A percentile compares a stretch with the other conserved stretches of the same genome.
Conservation (phyloP, 2,329 filamentous ascomycete genomes). For the Nannizziopsis arthrosporioides region DNA sequence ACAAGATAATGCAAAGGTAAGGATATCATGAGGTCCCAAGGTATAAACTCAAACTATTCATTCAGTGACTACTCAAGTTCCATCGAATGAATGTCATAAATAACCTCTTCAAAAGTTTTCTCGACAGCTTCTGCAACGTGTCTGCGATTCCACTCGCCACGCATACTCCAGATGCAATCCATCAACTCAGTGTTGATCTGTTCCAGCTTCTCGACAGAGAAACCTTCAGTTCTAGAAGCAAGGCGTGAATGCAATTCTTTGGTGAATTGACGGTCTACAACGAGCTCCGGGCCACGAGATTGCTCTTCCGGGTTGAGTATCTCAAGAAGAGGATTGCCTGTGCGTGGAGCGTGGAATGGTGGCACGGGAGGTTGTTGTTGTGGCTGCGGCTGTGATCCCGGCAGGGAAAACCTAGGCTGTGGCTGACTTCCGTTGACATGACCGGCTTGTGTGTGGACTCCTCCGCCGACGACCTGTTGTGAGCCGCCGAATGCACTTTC, state of each 20-base stretch:
- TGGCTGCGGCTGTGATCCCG: conserved; percentile 22
- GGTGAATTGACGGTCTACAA: conserved; percentile 42
- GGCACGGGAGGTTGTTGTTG: conserved; percentile 29
- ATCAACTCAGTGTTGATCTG: conserved; percentile 85
- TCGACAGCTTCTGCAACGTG: conserved; percentile 54
- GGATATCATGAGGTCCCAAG: too few species aligned
- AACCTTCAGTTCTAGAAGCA: conserved; percentile 57
- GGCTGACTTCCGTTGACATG: conserved; percentile 28
- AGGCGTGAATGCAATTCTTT: conserved; percentile 51
- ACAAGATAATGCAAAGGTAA: too few species aligned
- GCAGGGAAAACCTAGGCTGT: conserved; percentile 23
- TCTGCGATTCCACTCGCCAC: conserved; percentile 73
- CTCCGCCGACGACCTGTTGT: conserved; percentile 19
- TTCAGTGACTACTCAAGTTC: too few species aligned
- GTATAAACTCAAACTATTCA: too few species aligned
- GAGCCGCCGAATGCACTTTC: conserved; percentile 25
- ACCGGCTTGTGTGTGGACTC: conserved; percentile 24
- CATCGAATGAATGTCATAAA: conserved; percentile 40
- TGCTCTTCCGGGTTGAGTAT: conserved; percentile 10
- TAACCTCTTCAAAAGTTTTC: conserved; percentile 60
- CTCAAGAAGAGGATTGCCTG: conserved; percentile 17
- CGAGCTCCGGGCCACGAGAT: conserved; percentile 11
- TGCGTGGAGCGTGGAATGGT: conserved; percentile 28
- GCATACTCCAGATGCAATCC: conserved; percentile 72
- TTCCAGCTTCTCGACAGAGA: conserved; percentile 86